Evolutionary conservation across 2,329 filamentous ascomycete genomes (phyloP).

Genomic region (Bipolaris oryzae): DNA sequence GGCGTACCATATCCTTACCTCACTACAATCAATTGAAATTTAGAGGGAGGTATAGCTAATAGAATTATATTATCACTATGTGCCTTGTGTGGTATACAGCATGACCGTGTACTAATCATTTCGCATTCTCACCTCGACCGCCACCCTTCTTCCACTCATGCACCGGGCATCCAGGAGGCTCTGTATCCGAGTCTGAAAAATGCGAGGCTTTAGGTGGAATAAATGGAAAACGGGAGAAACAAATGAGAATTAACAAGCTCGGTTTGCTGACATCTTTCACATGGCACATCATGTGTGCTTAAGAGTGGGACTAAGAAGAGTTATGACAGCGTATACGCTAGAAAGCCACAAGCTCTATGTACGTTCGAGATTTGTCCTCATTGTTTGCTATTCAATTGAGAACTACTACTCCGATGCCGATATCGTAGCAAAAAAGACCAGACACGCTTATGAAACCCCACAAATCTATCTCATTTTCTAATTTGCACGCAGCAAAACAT

Average conservation of each 20-base stretch:
- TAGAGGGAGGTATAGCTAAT: background rate
- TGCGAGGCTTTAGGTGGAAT: background rate
- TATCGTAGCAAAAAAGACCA: background rate
- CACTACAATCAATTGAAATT: no score
- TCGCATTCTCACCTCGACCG: constrained; percentile 25
- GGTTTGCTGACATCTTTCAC: background rate
- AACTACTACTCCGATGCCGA: background rate
- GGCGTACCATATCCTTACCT: no score
- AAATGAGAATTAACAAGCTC: background rate
- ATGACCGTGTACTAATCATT: constrained; percentile 23
- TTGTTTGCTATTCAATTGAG: background rate
- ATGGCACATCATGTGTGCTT: background rate
- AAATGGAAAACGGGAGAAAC: background rate
- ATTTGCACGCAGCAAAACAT: background rate
- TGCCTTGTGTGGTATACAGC: constrained; percentile 23
- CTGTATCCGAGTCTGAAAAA: no score
- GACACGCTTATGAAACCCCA: background rate
- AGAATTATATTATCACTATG: constrained; percentile 32
- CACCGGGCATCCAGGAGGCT: no score
- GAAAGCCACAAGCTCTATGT: background rate
- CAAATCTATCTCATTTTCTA: background rate
- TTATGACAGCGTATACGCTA: background rate
- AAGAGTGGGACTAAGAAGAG: background rate
- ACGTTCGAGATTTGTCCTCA: background rate
- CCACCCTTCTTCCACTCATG: constrained; percentile 17